Evolutionary conservation across 768 basidiomycete species (phyloP), one percentile per base, ranked within the genome.

Genomic region (Trametes elegans): DNA sequence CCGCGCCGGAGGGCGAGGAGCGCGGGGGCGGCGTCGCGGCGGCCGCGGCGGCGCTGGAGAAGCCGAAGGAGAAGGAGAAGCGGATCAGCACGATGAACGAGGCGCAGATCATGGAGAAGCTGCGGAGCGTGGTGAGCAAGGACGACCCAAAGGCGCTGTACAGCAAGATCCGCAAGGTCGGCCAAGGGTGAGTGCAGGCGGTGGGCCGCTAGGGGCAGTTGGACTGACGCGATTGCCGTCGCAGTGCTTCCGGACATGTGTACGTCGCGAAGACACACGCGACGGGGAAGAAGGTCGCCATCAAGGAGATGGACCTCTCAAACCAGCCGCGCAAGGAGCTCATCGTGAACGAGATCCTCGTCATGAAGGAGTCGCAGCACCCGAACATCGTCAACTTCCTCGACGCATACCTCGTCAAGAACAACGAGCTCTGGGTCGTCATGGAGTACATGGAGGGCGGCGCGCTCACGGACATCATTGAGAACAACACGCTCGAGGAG

Each of bases 371-470:
- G 71, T 93, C 91, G 24, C 92, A 94, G 59, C 94, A 97, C 69
- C 92, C 93, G 27, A 98, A 97, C 66, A 95, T 98, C 54, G 94
- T 98, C 76, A 96, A 96, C 73, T 98, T 92, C 73, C 73, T 96
- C 36, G 90, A 96, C 6, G 84, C 90, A 21, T 97, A 94, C 71
- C 81, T 98, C 39, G 83, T 97, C 49, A 89, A 88, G 73, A 87
- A 78, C 68, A 87, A 80, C 48, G 93, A 96, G 67, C 81, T 97
- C 21, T 98, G 94, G 94, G 93, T 97, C 39, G 93, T 96, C 55
- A 98, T 96, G 94, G 94, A 98, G 74, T 96, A 91, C 68, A 98
- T 98, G 94, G 94, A 98, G 71, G 94, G 94, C 48, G 95, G 97
- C 35, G 94, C 96, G 16, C 76, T 99, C 65, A 98, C 94, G 23